Evolutionary conservation across 2,329 filamentous ascomycete species (phyloP), one percentile per base, ranked within the genome.

Genomic region (Colletotrichum caudatum): DNA sequence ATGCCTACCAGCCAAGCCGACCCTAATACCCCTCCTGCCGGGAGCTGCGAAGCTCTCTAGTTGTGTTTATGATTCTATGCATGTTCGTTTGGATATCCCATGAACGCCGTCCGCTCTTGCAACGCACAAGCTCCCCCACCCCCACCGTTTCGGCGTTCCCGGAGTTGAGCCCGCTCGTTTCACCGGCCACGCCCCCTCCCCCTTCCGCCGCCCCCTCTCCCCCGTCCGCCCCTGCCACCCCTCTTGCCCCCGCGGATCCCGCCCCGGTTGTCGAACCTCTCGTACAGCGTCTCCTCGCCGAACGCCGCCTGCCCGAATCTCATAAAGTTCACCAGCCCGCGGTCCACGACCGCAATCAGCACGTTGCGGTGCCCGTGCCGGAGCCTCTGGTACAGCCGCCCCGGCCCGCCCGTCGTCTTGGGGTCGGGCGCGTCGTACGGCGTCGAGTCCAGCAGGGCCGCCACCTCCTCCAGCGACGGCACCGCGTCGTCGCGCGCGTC

Each of bases 301-400:
- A 98, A 98, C 0, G 91, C 91, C 14, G 90, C 91, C 83, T 98
- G 94, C 1, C 89, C 90, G 70, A 98, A 87, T 33, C 93, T 86
- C 77, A 98, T 85, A 79, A 95, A 98, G 80, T 95, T 98, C 57
- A 95, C 92, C 29, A 98, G 87, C 0, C 96, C 96, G 74, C 94
- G 89, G 79, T 98, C 96, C 44, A 98, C 94, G 2, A 98, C 89
- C 0, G 95, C 96, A 33, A 99, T 80, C 44, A 98, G 85, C 41
- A 96, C 93, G 80, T 94, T 96, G 74, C 94, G 89, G 79, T 92
- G 91, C 1, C 94, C 96, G 77, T 97, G 91, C 81, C 94, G 95
- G 74, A 98, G 83, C 71, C 93, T 90, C 77, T 91, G 89, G 78
- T 97, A 96, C 74, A 95, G 81, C 78, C 79, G 84, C 76, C 78